Evolutionary conservation across 768 basidiomycete genomes (phyloP).

Genomic region (Crassisporium funariophilum): DNA sequence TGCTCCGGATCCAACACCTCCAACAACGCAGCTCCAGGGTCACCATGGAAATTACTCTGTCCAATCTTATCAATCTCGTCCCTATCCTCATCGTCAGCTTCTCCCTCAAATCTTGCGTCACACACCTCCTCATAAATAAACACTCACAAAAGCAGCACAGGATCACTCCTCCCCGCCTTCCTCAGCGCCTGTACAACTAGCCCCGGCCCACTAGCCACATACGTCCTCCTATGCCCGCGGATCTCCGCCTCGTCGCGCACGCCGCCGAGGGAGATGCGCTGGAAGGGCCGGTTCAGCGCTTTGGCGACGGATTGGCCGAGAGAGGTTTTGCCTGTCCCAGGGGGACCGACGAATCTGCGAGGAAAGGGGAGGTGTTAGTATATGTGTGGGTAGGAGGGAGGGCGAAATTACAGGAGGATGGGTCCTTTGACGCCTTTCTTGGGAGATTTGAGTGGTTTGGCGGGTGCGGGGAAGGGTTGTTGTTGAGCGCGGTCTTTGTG

Average conservation of each 20-base stretch:
- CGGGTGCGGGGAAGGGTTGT: constrained; percentile 9
- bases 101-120: neutral
- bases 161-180: constrained; percentile 79
- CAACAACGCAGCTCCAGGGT: constrained; percentile 86
- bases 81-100: constrained; percentile 33
- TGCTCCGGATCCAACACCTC: constrained; percentile 96
- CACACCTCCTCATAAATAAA: constrained; percentile 18
- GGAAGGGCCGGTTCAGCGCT: constrained; percentile 82
- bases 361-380: constrained; percentile 7
- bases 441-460: constrained; percentile 13
- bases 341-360: constrained; percentile 81
- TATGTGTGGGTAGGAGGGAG: neutral
- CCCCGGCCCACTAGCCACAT: constrained; percentile 88
- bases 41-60: constrained; percentile 87
- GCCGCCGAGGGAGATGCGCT: constrained; percentile 89
- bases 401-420: constrained; percentile 58
- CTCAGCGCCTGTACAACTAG: constrained; percentile 85
- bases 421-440: constrained; percentile 66
- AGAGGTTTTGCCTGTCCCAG: constrained; percentile 90
- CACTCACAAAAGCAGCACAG: constrained; percentile 69
- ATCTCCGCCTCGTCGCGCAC: constrained; percentile 87
- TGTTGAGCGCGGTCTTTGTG: constrained; percentile 24
- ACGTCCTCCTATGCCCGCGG: constrained; percentile 66
- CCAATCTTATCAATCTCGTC: constrained; percentile 95
- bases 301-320: constrained; percentile 88